Evolutionary conservation across 2,329 filamentous ascomycete species (phyloP).

Genomic region (Monilinia laxa): DNA sequence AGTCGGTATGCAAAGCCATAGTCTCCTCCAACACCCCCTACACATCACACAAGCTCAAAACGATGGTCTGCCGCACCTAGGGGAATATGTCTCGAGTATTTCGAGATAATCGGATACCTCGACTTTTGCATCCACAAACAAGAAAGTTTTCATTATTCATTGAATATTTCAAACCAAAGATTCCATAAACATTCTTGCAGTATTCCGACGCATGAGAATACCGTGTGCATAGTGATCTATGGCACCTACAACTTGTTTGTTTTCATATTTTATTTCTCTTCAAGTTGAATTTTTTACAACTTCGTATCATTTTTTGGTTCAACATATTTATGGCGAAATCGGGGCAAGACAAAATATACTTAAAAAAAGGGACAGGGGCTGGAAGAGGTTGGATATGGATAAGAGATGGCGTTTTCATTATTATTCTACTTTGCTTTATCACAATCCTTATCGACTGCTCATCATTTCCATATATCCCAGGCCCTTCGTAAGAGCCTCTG

Average conservation of each 20-base stretch:
- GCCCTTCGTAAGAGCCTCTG: not conserved
- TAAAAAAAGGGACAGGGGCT: not conserved
- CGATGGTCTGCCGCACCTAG: not conserved
- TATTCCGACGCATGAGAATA: not conserved
- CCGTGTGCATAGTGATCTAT: not conserved
- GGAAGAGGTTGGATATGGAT: not conserved
- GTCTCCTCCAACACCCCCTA: not conserved
- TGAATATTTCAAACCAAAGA: not conserved
- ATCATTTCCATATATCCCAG: not conserved
- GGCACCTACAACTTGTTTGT: not conserved
- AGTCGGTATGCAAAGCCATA: not conserved
- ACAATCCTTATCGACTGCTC: not conserved
- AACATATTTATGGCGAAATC: conserved; percentile 2
- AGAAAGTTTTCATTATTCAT: not conserved
- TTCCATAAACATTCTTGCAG: too few relatives aligned
- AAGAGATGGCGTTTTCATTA: not conserved
- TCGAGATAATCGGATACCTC: not conserved
- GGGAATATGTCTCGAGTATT: conserved; percentile 11
- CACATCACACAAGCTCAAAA: not conserved
- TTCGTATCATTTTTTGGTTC: not conserved
- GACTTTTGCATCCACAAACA: not conserved
- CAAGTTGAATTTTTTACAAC: not conserved
- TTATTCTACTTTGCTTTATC: not conserved
- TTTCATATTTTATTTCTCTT: not conserved
- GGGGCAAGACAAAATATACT: conserved; percentile 13